Conservation (phyloP, 192 early-diverging fungal genomes). For the Geosiphon pyriformis region DNA sequence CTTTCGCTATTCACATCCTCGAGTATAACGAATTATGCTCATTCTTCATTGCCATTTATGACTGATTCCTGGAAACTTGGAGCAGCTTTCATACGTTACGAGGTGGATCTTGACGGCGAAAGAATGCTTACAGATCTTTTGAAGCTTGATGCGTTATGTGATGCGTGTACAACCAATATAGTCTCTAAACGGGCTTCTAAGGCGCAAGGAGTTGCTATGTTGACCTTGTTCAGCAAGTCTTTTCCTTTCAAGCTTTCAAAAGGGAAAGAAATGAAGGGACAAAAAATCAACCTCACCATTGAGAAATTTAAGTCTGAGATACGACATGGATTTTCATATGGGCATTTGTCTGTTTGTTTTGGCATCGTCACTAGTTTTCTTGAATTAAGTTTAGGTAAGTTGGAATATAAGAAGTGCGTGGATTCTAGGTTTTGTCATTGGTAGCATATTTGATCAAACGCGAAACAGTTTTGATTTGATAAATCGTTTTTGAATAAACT, state of each 20-base stretch:
- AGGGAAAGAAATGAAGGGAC: not conserved
- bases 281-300: constrained; percentile 7
- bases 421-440: constrained; percentile 37
- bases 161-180: constrained; percentile 49
- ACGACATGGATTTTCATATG: constrained; percentile 38
- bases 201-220: constrained; percentile 64
- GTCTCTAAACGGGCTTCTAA: constrained; percentile 61
- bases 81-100: constrained; percentile 23
- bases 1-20: constrained; percentile 47
- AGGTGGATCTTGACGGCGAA: constrained; percentile 8
- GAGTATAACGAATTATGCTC: constrained; percentile 66
- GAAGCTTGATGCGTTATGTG: constrained; percentile 38
- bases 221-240: constrained; percentile 57
- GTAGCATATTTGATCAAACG: constrained; percentile 31
- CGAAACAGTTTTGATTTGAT: constrained; percentile 1
- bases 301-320: constrained; percentile 35
- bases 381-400: constrained; percentile 31
- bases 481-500: not conserved
- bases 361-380: constrained; percentile 59
- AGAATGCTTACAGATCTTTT: constrained; percentile 30
- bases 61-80: constrained; percentile 41
- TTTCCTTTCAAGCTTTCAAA: constrained; percentile 36
- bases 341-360: constrained; percentile 81
- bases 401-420: constrained; percentile 23
- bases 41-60: constrained; percentile 68